These are phyloP conservation scores for Botrytis cinerea DNA, from an alignment of 2,329 filamentous ascomycete species.

Conservation along the genomic window DNA sequence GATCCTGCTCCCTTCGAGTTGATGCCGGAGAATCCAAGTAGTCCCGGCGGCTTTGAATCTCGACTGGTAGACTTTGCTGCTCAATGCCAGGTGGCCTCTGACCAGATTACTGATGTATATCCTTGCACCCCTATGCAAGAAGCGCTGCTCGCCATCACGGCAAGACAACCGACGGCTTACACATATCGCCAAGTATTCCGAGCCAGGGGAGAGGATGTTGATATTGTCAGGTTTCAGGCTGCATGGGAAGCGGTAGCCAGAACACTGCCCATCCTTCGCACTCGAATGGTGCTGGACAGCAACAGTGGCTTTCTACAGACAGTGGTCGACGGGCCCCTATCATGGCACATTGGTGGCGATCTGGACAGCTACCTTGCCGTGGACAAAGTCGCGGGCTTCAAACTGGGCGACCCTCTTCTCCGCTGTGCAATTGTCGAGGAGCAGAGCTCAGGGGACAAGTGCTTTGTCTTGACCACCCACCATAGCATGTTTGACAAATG, in stretches of 20 bases:
- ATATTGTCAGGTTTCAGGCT: slow-evolving; percentile 31
- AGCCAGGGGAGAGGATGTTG: slow-evolving; percentile 28
- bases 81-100: background rate
- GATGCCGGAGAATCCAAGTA: slow-evolving; percentile 20
- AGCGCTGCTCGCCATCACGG: slow-evolving; percentile 43
- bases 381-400: background rate
- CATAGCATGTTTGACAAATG: slow-evolving; percentile 60
- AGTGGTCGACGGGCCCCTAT: slow-evolving; percentile 23
- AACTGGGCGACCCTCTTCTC: slow-evolving; percentile 19
- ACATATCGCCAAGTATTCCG: slow-evolving; percentile 38
- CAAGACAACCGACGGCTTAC: slow-evolving; percentile 42
- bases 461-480: slow-evolving; percentile 56
- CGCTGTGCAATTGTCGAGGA: slow-evolving; percentile 32
- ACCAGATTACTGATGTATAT: slow-evolving; percentile 43
- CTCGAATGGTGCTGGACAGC: slow-evolving; percentile 36
- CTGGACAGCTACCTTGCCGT: slow-evolving; percentile 3
- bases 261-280: slow-evolving; percentile 41
- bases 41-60: slow-evolving; percentile 23
- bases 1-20: slow-evolving; percentile 44
- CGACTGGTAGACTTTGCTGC: slow-evolving; percentile 32
- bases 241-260: slow-evolving; percentile 38
- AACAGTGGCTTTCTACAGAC: slow-evolving; percentile 28
- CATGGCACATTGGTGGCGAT: background rate
- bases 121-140: slow-evolving; percentile 45
- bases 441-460: slow-evolving; percentile 33